A percentile compares a stretch with the other conserved stretches of the same genome.
Conservation (phyloP, 305 asterid genomes). For the Fraxinus dipetala region DNA sequence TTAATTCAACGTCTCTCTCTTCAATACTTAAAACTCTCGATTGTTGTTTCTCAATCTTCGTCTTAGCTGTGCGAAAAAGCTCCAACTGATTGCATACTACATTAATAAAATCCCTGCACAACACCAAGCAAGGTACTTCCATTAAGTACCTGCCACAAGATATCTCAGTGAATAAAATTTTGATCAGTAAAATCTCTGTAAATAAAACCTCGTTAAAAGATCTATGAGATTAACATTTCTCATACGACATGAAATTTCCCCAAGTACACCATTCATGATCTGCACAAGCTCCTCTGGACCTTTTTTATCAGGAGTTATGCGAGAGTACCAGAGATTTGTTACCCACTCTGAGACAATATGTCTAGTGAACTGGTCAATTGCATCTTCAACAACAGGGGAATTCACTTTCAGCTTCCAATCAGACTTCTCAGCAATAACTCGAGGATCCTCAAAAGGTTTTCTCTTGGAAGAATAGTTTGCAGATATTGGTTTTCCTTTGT, state of each 20-base stretch:
- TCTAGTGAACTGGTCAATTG: conserved; percentile 78
- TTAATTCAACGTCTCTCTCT: conserved; percentile 69
- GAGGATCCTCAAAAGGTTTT: conserved; percentile 39
- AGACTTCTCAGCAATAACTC: conserved; percentile 40
- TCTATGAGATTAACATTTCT: conserved; percentile 79
- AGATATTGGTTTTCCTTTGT: conserved; percentile 57
- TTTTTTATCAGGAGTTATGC: conserved; percentile 85
- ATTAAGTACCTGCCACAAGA: conserved; percentile 22
- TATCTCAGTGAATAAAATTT: conserved; percentile 20
- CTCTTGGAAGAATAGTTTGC: conserved; percentile 34
- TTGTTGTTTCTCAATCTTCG: conserved; percentile 58
- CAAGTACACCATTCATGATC: conserved; percentile 80
- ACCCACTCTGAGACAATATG: conserved; percentile 98
- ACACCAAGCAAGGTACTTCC: conserved; percentile 28
- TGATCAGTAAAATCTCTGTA: conserved; percentile 23
- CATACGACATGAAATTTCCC: conserved; percentile 80
- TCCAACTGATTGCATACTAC: conserved; percentile 66
- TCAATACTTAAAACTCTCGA: conserved; percentile 52
- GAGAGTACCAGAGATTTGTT: conserved; percentile 91
- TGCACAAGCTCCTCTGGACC: conserved; percentile 86
- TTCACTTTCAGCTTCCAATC: conserved; percentile 89
- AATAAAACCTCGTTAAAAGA: conserved; percentile 77
- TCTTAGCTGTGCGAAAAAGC: conserved; percentile 68
- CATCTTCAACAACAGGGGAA: conserved; percentile 90
- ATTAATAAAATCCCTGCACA: conserved; percentile 70